Base-by-base conservation (phyloP, 225 moss, liverwort and hornwort genomes). In the Takakia lepidozioides region DNA sequence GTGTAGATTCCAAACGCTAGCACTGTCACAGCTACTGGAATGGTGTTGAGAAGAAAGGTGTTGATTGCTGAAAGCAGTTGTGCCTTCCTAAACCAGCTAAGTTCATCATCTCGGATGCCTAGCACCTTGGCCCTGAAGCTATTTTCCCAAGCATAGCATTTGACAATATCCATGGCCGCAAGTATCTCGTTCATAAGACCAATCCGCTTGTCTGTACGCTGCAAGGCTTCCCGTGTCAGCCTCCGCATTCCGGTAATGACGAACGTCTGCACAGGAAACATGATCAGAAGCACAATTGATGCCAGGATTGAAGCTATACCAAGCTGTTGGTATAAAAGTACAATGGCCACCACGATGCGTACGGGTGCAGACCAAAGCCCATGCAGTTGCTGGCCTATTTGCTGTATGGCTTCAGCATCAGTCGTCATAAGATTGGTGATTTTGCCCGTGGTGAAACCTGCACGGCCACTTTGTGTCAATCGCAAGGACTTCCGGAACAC, bases 341-440 rank as follows among this genome's bases (percentile, higher is more conserved):
- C 50, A 48, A 87, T 57, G 9, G 86, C 79, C 22, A 83, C 35
- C 2, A 80, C 37, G 29, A 87, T 83, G 11, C 86, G 70, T 7
- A 66, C n/a, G 2, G 86, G 86, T 2, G 79, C 73, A 23, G 86
- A 87, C 86, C 86, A 87, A 8, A 87, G 73, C 22, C 82, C 83
- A 43, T 87, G 86, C 46, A 87, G 70, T 35, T 83, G 82, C 59
- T 87, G 83, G 38, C 83, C 79, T 8, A 87, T 76, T 51, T 87
- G 86, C 62, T 87, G 73, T 8, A 85, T 73, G 28, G 73, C 24
- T 55, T 87, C 86, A 11, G 86, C 82, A 52, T 87, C 86, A 3
- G 86, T 79, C 19, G 86, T 87, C 83, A 87, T 87, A 20, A 87
- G 70, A 37, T 87, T 87, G 21, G 82, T 87, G 42, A 87, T 87